Conservation (phyloP, 2,329 filamentous ascomycete genomes). For the Calonectria naviculata region DNA sequence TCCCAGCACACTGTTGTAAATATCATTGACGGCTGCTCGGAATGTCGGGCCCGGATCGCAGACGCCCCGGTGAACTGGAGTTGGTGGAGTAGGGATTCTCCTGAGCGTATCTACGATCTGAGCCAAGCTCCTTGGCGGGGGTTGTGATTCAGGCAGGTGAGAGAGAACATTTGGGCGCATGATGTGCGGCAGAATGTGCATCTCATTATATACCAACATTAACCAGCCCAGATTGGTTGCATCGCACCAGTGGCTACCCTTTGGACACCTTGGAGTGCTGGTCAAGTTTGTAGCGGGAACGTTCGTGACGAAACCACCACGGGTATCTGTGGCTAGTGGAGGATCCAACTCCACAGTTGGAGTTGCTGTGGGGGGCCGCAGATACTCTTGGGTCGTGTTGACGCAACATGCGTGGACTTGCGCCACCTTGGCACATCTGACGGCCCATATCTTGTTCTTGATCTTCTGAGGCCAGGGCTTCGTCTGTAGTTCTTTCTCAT, state of each 20-base stretch:
- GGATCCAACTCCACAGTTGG: conserved; percentile 26
- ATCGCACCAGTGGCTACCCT: conserved; percentile 62
- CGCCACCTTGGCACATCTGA: conserved; percentile 60
- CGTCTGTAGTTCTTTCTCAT: conserved; percentile 54
- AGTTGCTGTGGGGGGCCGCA: conserved; percentile 44
- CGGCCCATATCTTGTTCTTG: conserved; percentile 60
- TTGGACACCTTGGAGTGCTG: conserved; percentile 59
- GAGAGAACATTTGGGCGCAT: conserved; percentile 45
- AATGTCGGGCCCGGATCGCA: conserved; percentile 63
- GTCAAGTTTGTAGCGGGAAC: conserved; percentile 43
- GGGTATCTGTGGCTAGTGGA: conserved; percentile 32
- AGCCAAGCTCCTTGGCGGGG: conserved; percentile 53
- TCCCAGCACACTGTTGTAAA: conserved; percentile 62
- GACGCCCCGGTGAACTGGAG: conserved; percentile 53
- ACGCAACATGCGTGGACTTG: conserved; percentile 61
- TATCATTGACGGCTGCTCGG: conserved; percentile 58
- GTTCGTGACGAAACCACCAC: conserved; percentile 24
- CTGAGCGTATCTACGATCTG: conserved; percentile 58
- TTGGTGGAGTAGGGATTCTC: conserved; percentile 56
- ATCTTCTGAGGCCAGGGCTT: conserved; percentile 61
- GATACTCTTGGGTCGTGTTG: conserved; percentile 57
- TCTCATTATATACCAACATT: conserved; percentile 62
- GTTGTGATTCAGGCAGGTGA: conserved; percentile 35
- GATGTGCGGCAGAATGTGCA: conserved; percentile 55
- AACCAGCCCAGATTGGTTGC: conserved; percentile 65